A percentile compares a stretch with the other conserved stretches of the same genome.
Conservation (phyloP, 2,329 filamentous ascomycete genomes). For the Ampelomyces quisqualis region DNA sequence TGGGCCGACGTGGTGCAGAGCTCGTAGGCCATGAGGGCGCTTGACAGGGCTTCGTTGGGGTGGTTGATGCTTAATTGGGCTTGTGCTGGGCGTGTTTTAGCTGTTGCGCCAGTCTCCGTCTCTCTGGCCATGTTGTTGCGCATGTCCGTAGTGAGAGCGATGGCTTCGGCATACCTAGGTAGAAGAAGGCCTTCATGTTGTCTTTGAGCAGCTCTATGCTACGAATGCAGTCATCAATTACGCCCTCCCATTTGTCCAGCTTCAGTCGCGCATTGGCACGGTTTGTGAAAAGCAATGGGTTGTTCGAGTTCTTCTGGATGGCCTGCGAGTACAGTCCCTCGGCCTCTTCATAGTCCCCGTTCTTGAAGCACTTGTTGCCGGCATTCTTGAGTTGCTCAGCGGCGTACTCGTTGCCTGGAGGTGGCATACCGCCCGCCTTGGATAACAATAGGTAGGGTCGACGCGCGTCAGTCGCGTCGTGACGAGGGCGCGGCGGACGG, state of each 20-base stretch:
- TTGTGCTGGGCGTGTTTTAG: constrained; percentile 56
- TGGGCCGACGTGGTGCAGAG: constrained; percentile 59
- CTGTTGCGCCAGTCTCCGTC: no score
- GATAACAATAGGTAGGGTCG: constrained; percentile 1
- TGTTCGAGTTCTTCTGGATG: constrained; percentile 75
- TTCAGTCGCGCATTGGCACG: constrained; percentile 80
- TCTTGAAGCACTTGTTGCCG: constrained; percentile 66
- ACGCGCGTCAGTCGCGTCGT: constrained; percentile 24
- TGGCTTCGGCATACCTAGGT: constrained; percentile 54
- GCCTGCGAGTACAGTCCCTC: constrained; percentile 73
- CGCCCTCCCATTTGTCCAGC: constrained; percentile 70
- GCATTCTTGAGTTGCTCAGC: constrained; percentile 52
- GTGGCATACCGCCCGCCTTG: constrained; percentile 17
- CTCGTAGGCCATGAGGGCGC: constrained; percentile 71
- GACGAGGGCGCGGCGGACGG: constrained; percentile 19
- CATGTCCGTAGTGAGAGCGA: background rate
- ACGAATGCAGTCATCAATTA: constrained; percentile 73
- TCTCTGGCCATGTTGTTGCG: no score
- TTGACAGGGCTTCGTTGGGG: constrained; percentile 69
- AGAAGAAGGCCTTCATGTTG: constrained; percentile 80
- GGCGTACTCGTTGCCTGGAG: constrained; percentile 39
- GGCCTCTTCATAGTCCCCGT: constrained; percentile 64
- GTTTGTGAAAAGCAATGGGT: constrained; percentile 83
- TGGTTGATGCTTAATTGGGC: constrained; percentile 74
- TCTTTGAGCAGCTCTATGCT: constrained; percentile 67